Percentiles rank a stretch among this genome's conserved stretches.
Evolutionary conservation across 2,329 filamentous ascomycete genomes (phyloP).

Genomic region (Falciphora oryzae): DNA sequence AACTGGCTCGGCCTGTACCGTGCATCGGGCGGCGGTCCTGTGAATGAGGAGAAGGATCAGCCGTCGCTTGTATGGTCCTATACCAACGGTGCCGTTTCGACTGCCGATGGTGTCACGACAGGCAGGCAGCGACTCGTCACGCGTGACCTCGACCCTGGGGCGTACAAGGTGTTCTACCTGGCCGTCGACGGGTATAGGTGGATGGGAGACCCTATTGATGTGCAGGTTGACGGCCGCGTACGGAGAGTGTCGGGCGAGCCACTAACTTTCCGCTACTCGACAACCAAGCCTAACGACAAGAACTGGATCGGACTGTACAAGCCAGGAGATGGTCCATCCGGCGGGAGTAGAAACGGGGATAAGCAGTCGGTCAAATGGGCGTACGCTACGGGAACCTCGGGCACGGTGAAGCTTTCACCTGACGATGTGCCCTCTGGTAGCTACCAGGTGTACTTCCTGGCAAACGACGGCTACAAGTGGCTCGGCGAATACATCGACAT

Average conservation of each 20-base stretch:
- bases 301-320: constrained; percentile 36
- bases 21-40: constrained; percentile 27
- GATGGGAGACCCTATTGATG: constrained; percentile 26
- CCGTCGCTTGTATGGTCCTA: constrained; percentile 29
- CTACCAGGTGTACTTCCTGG: constrained; percentile 32
- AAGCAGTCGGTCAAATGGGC: constrained; percentile 26
- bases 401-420: constrained; percentile 22
- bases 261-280: constrained; percentile 30
- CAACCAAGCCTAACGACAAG: constrained; percentile 18
- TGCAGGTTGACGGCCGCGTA: not conserved
- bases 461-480: constrained; percentile 29
- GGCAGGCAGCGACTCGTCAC: constrained; percentile 22
- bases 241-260: not conserved
- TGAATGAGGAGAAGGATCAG: constrained; percentile 23
- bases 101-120: constrained; percentile 20
- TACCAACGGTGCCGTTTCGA: constrained; percentile 23
- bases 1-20: constrained; percentile 36
- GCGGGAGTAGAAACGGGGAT: constrained; percentile 23
- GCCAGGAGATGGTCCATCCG: constrained; percentile 27
- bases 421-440: constrained; percentile 22
- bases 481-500: constrained; percentile 29
- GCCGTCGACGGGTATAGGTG: constrained; percentile 29
- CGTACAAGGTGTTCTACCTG: constrained; percentile 32
- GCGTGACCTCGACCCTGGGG: not conserved
- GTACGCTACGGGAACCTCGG: constrained; percentile 24